phyloP scores from a whole-genome alignment of 495 filamentous ascomycete species.

The Beverwykella pulmonaria region DNA sequence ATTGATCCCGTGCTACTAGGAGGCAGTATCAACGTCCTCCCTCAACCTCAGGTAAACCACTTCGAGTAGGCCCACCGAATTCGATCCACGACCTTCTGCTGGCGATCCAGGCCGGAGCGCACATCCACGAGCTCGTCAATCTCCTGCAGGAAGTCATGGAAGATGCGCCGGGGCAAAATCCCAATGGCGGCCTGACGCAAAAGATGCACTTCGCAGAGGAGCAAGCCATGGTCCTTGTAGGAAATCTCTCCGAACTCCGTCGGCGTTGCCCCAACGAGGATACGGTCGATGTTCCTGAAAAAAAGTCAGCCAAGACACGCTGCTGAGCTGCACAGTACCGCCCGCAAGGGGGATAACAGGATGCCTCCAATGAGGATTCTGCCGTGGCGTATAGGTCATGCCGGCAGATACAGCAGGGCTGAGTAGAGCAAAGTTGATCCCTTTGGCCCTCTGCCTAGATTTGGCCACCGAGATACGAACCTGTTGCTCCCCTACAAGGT shows the following conservation, averaged over 20 bases:
- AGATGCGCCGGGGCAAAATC: slow-evolving; percentile 68
- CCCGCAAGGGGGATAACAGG: too few species aligned
- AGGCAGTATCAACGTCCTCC: too few species aligned
- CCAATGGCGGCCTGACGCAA: slow-evolving; percentile 66
- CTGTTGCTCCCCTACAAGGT: too few species aligned
- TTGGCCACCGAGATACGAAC: too few species aligned
- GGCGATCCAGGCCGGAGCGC: slow-evolving; percentile 67
- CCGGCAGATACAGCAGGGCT: too few species aligned
- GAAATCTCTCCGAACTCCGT: slow-evolving; percentile 66
- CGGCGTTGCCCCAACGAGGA: slow-evolving; percentile 66
- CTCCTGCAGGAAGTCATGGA: slow-evolving; percentile 83
- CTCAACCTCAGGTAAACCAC: slow-evolving; percentile 3
- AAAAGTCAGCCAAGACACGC: background rate
- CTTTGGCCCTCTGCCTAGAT: too few species aligned
- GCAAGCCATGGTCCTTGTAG: slow-evolving; percentile 87
- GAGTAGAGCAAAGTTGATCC: too few species aligned
- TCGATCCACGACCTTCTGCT: slow-evolving; percentile 74
- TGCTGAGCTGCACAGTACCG: background rate
- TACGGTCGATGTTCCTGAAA: slow-evolving; percentile 66
- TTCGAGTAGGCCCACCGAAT: slow-evolving; percentile 87
- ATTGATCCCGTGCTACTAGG: too few species aligned
- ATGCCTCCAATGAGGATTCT: too few species aligned
- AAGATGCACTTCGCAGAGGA: slow-evolving; percentile 84
- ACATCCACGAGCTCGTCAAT: slow-evolving; percentile 79
- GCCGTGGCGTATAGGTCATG: too few species aligned